These are phyloP conservation scores for Penicillium ucsense DNA, from an alignment of 495 filamentous ascomycete genomes.

Conservation along the genomic window DNA sequence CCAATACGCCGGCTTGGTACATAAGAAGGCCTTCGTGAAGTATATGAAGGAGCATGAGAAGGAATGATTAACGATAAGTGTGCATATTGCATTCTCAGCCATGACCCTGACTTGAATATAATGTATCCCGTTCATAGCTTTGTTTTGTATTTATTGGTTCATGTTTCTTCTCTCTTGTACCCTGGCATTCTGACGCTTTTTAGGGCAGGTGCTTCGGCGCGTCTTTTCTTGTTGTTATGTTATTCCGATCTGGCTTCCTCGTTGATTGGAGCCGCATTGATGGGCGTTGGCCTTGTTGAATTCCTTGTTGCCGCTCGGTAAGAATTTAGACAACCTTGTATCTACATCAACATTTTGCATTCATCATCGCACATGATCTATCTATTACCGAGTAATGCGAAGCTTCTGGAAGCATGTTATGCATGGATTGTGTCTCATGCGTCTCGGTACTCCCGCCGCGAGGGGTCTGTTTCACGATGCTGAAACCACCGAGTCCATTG, in stretches of 20 bases:
- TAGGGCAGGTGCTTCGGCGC: too few relatives aligned
- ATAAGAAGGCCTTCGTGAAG: slow-evolving; percentile 96
- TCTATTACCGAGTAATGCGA: neutral
- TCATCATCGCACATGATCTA: neutral
- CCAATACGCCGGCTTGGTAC: slow-evolving; percentile 80
- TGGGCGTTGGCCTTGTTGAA: neutral
- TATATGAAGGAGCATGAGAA: slow-evolving; percentile 77
- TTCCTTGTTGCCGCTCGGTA: too few relatives aligned
- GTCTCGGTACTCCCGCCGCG: neutral
- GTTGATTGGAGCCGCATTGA: neutral
- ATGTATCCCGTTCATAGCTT: neutral
- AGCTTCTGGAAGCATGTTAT: neutral
- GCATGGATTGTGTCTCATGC: neutral
- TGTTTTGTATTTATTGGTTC: neutral
- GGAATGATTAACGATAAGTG: neutral
- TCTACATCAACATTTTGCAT: neutral
- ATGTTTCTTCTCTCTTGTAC: too few relatives aligned
- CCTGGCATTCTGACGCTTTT: too few relatives aligned
- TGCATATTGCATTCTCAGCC: neutral
- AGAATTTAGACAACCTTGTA: neutral
- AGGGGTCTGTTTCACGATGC: too few relatives aligned
- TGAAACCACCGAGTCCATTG: too few relatives aligned
- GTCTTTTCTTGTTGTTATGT: too few relatives aligned
- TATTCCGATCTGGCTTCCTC: neutral
- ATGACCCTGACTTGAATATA: neutral